phyloP scores from a whole-genome alignment of 2,329 filamentous ascomycete genomes.

The Furcasterigmium sp. region DNA sequence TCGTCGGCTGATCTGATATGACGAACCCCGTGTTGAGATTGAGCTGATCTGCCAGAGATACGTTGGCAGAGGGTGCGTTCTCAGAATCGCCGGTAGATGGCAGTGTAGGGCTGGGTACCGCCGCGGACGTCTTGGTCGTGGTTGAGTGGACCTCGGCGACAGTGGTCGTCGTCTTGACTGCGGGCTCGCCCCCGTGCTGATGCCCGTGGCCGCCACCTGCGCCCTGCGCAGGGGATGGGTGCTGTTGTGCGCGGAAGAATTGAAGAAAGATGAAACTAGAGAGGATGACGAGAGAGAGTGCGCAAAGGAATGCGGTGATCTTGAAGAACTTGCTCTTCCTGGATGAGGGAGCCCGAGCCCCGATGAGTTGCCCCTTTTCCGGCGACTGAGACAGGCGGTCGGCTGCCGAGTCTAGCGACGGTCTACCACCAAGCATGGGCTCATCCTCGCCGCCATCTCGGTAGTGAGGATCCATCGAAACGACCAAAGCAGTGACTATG shows the following conservation, averaged over 20 bases:
- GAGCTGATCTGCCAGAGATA: neutral
- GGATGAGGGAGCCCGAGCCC: too few relatives aligned
- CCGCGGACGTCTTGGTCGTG: neutral
- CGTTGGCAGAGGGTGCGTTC: neutral
- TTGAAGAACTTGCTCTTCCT: neutral
- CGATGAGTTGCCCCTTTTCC: too few relatives aligned
- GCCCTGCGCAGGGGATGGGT: neutral
- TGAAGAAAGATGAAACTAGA: neutral
- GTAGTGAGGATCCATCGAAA: neutral
- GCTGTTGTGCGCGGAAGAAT: neutral
- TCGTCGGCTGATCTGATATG: slow-evolving; percentile 22
- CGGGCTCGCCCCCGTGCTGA: neutral
- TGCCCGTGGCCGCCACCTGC: neutral
- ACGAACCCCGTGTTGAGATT: neutral
- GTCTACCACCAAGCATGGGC: neutral
- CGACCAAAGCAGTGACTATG: neutral
- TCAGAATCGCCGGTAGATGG: neutral
- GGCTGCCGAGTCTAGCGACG: neutral
- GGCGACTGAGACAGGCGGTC: neutral
- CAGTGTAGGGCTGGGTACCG: neutral
- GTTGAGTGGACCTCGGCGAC: neutral
- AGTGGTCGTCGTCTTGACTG: neutral
- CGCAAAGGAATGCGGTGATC: neutral
- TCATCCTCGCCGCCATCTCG: neutral
- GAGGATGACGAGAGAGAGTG: neutral